Evolutionary conservation across 495 filamentous ascomycete species (phyloP).

Genomic region (Penicillium subrubescens): DNA sequence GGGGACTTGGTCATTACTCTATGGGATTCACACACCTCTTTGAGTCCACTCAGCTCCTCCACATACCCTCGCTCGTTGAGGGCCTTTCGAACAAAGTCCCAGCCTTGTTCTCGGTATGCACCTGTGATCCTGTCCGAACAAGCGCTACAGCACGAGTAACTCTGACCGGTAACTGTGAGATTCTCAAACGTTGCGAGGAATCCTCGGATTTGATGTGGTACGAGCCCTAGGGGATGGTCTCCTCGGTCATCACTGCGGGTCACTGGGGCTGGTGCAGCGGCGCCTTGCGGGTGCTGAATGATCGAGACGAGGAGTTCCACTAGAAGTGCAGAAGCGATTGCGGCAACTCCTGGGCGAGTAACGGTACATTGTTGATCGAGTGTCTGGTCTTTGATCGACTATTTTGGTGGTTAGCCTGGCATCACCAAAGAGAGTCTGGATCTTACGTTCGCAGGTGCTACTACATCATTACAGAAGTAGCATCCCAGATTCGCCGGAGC

Average conservation of each 20-base stretch:
- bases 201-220: conserved; percentile 92
- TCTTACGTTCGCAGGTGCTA: conserved; percentile 90
- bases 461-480: conserved; percentile 98
- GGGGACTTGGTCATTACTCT: neutral
- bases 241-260: conserved; percentile 56
- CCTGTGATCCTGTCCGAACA: conserved; percentile 77
- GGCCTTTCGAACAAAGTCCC: conserved; percentile 87
- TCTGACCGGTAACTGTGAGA: conserved; percentile 74
- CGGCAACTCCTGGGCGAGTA: conserved; percentile 87
- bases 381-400: conserved; percentile 91
- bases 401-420: conserved; percentile 42
- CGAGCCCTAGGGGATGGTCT: conserved; percentile 78
- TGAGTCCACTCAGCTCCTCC: conserved; percentile 85
- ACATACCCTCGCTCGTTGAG: conserved; percentile 85
- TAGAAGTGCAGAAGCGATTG: conserved; percentile 88
- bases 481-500: conserved; percentile 70
- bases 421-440: neutral
- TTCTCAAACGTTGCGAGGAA: conserved; percentile 88
- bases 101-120: conserved; percentile 73
- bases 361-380: conserved; percentile 98
- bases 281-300: conserved; percentile 76
- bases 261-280: conserved; percentile 61
- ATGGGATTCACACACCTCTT: conserved; percentile 61
- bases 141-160: conserved; percentile 89
- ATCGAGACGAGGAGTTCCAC: conserved; percentile 88